Evolutionary conservation across 2,329 filamentous ascomycete species (phyloP).

Genomic region (Talaromyces albobiverticillius): DNA sequence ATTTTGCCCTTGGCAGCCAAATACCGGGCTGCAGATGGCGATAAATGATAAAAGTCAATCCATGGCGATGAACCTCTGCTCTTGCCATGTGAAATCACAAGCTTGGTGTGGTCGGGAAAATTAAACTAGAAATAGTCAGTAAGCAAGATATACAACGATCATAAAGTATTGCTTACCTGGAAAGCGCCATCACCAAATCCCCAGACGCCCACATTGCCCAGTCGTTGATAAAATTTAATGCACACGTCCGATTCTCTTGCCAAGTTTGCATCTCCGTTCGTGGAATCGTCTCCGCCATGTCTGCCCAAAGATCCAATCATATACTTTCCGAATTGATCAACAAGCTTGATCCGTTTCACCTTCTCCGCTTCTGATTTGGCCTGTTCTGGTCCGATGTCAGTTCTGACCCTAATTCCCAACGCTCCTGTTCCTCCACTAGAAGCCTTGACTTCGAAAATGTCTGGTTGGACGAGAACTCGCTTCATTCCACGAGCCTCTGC

Average conservation of each 20-base stretch:
- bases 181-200: constrained; percentile 50
- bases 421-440: constrained; percentile 23
- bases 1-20: constrained; percentile 40
- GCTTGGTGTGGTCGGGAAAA: constrained; percentile 52
- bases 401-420: constrained; percentile 31
- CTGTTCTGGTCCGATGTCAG: constrained; percentile 28
- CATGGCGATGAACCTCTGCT: constrained; percentile 38
- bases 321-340: constrained; percentile 52
- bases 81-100: constrained; percentile 43
- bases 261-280: constrained; percentile 24
- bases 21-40: constrained; percentile 43
- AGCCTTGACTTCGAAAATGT: constrained; percentile 37
- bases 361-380: constrained; percentile 45
- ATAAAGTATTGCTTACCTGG: constrained; percentile 29
- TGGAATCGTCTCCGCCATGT: constrained; percentile 32
- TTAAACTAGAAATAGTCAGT: constrained; percentile 38
- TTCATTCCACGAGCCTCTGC: constrained; percentile 37
- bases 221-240: constrained; percentile 50
- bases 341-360: constrained; percentile 46
- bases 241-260: constrained; percentile 34
- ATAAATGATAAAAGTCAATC: constrained; percentile 50
- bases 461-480: constrained; percentile 38
- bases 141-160: background rate
- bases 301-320: constrained; percentile 49
- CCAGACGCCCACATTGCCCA: constrained; percentile 54